Evolutionary conservation across 2,329 filamentous ascomycete genomes (phyloP).

Genomic region (Leptographium lundbergii): DNA sequence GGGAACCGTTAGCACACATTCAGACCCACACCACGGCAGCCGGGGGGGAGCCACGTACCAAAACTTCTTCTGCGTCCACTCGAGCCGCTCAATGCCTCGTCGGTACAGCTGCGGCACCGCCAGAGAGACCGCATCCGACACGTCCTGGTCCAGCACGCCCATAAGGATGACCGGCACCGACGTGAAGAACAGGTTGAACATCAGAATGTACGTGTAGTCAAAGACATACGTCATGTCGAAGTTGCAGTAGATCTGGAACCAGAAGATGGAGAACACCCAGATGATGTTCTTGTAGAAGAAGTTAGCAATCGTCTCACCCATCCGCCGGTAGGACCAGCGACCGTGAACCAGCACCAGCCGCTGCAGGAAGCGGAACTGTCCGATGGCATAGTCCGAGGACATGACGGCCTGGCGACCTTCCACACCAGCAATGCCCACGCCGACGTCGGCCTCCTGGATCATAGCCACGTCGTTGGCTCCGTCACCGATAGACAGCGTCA

Average conservation of each 20-base stretch:
- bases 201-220: conserved; percentile 93
- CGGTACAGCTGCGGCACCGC: conserved; percentile 93
- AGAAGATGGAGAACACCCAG: conserved; percentile 94
- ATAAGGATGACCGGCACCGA: conserved; percentile 90
- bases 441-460: conserved; percentile 96
- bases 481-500: conserved; percentile 88
- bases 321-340: conserved; percentile 87
- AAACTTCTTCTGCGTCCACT: conserved; percentile 95
- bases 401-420: conserved; percentile 89
- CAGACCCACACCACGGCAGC: no score
- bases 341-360: conserved; percentile 81
- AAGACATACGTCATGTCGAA: conserved; percentile 96
- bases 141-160: conserved; percentile 94
- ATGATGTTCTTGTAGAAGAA: conserved; percentile 99
- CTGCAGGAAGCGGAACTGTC: conserved; percentile 81
- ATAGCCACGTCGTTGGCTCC: conserved; percentile 95
- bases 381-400: conserved; percentile 93
- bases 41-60: conserved; percentile 46
- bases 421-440: conserved; percentile 86
- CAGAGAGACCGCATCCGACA: conserved; percentile 84
- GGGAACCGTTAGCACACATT: background rate
- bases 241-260: conserved; percentile 92
- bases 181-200: conserved; percentile 95
- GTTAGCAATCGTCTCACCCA: conserved; percentile 90
- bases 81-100: conserved; percentile 84